Conservation (phyloP, 2,329 filamentous ascomycete species). For the Byssothecium circinans region DNA sequence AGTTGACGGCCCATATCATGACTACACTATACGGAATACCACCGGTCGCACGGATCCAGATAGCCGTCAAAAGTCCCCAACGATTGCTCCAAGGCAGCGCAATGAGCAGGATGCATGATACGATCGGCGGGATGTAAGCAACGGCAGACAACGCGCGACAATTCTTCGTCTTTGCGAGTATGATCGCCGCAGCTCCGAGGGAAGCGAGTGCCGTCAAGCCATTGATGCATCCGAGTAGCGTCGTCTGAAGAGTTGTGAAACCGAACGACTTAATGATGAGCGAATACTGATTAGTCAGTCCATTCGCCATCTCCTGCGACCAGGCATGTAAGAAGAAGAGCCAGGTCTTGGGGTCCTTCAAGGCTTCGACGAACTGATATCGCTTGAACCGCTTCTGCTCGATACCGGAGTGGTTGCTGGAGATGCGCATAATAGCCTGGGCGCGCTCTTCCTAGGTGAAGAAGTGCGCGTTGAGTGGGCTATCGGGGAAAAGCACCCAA, state of each 20-base stretch:
- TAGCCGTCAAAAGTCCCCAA: neutral
- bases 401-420: slow-evolving; percentile 50
- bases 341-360: slow-evolving; percentile 46
- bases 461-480: slow-evolving; percentile 38
- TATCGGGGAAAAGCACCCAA: slow-evolving; percentile 41
- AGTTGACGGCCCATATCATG: slow-evolving; percentile 6
- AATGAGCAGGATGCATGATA: slow-evolving; percentile 30
- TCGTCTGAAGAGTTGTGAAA: slow-evolving; percentile 57
- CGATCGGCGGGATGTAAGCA: slow-evolving; percentile 41
- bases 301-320: slow-evolving; percentile 33
- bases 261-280: slow-evolving; percentile 33
- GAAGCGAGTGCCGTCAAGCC: neutral
- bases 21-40: slow-evolving; percentile 6
- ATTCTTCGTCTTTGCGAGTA: slow-evolving; percentile 2
- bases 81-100: slow-evolving; percentile 3
- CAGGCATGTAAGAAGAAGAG: slow-evolving; percentile 30
- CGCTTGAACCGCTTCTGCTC: slow-evolving; percentile 50
- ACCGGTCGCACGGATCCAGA: slow-evolving; percentile 3
- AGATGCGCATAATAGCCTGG: slow-evolving; percentile 28
- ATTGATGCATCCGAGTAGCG: slow-evolving; percentile 34
- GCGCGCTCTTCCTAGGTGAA: slow-evolving; percentile 37
- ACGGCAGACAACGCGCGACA: slow-evolving; percentile 5
- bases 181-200: neutral
- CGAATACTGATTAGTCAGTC: slow-evolving; percentile 28
- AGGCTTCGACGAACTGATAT: slow-evolving; percentile 45